These are phyloP conservation scores for Aspergillaceae sp. DNA, from an alignment of 2,329 filamentous ascomycete genomes.

Conservation along the genomic window DNA sequence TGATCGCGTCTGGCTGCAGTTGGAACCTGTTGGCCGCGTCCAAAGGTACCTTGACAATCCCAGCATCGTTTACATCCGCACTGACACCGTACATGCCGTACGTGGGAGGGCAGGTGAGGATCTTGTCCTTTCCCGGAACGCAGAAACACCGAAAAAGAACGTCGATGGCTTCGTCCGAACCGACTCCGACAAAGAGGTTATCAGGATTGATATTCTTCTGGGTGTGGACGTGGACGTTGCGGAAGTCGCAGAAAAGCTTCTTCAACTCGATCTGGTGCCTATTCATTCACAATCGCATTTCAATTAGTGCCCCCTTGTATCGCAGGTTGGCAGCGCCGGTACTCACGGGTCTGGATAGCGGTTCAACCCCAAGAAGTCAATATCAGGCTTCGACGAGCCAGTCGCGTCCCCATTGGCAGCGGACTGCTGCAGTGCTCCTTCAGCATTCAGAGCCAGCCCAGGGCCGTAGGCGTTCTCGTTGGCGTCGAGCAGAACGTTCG, in stretches of 20 bases:
- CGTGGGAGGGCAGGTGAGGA: conserved; percentile 89
- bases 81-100: conserved; percentile 98
- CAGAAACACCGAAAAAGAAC: conserved; percentile 91
- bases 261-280: conserved; percentile 81
- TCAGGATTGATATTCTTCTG: conserved; percentile 62
- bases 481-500: conserved; percentile 89
- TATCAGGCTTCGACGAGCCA: conserved; percentile 44
- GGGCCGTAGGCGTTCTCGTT: conserved; percentile 97
- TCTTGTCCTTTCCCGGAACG: conserved; percentile 73
- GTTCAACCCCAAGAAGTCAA: conserved; percentile 76
- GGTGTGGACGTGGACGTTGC: conserved; percentile 75
- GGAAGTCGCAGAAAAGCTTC: conserved; percentile 72
- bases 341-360: conserved; percentile 79
- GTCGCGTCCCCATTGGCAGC: conserved; percentile 30
- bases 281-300: background rate
- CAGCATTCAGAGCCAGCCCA: conserved; percentile 50
- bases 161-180: conserved; percentile 95
- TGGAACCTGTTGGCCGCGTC: conserved; percentile 62
- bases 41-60: conserved; percentile 77
- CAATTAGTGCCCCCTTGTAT: background rate
- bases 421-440: conserved; percentile 42
- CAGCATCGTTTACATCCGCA: conserved; percentile 86
- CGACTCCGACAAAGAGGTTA: conserved; percentile 89
- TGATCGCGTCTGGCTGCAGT: conserved; percentile 63
- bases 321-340: background rate